Percentiles rank a stretch among this genome's conserved stretches.
Conservation (phyloP, 495 filamentous ascomycete species). For the Neurospora africana region DNA sequence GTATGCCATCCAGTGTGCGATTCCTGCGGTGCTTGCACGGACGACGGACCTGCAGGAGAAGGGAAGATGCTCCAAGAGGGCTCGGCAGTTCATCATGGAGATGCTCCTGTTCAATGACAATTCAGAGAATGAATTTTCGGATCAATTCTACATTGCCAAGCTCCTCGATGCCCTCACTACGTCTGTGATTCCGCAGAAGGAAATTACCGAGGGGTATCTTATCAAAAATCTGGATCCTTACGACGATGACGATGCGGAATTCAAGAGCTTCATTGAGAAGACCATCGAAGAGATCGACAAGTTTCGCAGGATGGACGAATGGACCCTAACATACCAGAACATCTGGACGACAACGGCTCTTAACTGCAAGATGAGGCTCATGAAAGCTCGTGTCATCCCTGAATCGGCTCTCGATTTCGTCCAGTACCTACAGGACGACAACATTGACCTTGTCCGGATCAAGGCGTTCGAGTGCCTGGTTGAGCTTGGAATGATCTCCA, state of each 20-base stretch:
- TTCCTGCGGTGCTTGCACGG: slow-evolving; percentile 67
- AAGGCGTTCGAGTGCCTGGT: slow-evolving; percentile 75
- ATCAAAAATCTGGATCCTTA: slow-evolving; percentile 22
- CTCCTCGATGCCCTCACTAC: slow-evolving; percentile 73
- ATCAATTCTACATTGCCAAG: slow-evolving; percentile 71
- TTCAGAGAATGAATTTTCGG: slow-evolving; percentile 72
- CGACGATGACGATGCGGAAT: slow-evolving; percentile 30
- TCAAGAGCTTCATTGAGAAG: slow-evolving; percentile 48
- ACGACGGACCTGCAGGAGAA: slow-evolving; percentile 49
- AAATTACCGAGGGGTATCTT: slow-evolving; percentile 43
- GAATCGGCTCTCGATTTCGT: slow-evolving; percentile 57
- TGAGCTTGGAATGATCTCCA: slow-evolving; percentile 61
- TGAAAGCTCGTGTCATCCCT: slow-evolving; percentile 58
- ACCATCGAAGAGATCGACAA: slow-evolving; percentile 80
- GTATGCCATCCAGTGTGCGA: slow-evolving; percentile 72
- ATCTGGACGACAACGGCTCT: slow-evolving; percentile 75
- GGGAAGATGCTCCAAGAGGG: slow-evolving; percentile 64
- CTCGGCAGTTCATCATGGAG: slow-evolving; percentile 73
- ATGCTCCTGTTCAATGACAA: slow-evolving; percentile 92
- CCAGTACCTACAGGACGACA: slow-evolving; percentile 68
- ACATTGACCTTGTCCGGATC: slow-evolving; percentile 67
- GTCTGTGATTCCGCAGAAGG: slow-evolving; percentile 51
- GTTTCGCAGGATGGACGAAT: slow-evolving; percentile 87
- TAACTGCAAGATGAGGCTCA: slow-evolving; percentile 62
- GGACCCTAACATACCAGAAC: slow-evolving; percentile 84